phyloP scores from a whole-genome alignment of 73 alveolate species.

The Tetrahymena elliotti region DNA sequence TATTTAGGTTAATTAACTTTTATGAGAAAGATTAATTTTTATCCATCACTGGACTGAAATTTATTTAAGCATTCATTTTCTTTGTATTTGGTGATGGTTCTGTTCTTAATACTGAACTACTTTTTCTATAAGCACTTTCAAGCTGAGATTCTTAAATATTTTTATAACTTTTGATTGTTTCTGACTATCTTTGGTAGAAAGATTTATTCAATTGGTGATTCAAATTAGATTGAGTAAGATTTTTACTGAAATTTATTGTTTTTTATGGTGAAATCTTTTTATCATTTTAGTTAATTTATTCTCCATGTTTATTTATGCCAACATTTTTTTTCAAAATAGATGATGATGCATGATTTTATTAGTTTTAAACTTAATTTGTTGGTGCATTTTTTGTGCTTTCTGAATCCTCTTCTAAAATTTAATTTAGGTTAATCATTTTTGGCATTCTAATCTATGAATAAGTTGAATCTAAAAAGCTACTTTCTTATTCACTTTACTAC shows the following conservation, averaged over 20 bases:
- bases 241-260: neutral
- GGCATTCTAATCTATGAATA: neutral
- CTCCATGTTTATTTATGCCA: neutral
- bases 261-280: neutral
- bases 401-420: neutral
- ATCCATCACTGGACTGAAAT: neutral
- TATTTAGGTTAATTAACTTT: neutral
- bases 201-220: neutral
- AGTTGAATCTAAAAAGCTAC: neutral
- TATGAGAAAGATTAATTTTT: neutral
- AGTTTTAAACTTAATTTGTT: neutral
- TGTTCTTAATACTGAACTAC: neutral
- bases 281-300: neutral
- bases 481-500: neutral
- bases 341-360: neutral
- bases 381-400: neutral
- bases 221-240: neutral
- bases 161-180: neutral
- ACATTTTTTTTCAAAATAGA: neutral
- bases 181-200: neutral
- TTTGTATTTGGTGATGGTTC: neutral
- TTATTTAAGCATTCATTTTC: neutral
- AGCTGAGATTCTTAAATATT: neutral
- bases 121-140: neutral
- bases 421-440: neutral